These are phyloP conservation scores for Coemansia guatemalensis DNA, from an alignment of 192 early-diverging fungal species.

Conservation along the genomic window DNA sequence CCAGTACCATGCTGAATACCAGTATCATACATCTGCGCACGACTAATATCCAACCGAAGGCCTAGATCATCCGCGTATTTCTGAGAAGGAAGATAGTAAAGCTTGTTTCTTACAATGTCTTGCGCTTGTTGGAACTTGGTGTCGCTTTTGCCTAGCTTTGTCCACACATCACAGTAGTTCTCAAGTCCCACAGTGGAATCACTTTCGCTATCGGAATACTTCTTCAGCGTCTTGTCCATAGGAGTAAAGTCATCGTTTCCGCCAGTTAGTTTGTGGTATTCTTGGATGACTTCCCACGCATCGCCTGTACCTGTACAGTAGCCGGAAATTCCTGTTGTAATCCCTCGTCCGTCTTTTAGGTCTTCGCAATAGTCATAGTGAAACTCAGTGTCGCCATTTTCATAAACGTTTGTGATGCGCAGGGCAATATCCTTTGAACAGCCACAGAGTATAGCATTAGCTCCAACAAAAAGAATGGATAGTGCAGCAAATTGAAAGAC, in stretches of 20 bases:
- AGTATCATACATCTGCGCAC: conserved; percentile 56
- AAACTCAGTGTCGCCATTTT: conserved; percentile 33
- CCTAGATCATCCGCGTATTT: conserved; percentile 29
- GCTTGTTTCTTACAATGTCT: conserved; percentile 25
- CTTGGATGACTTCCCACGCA: conserved; percentile 50
- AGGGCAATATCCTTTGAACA: conserved; percentile 37
- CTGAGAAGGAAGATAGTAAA: conserved; percentile 49
- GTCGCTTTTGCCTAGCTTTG: conserved; percentile 35
- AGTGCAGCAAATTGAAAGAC: too few relatives aligned
- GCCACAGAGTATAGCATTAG: conserved; percentile 13
- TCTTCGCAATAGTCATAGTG: conserved; percentile 48
- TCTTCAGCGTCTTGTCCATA: conserved; percentile 27
- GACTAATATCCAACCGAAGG: conserved; percentile 30
- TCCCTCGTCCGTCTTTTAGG: conserved; percentile 34
- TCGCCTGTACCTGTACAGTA: conserved; percentile 54
- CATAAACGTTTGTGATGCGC: conserved; percentile 32
- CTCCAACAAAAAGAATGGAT: neutral
- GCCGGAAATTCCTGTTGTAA: conserved; percentile 39
- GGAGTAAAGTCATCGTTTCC: conserved; percentile 35
- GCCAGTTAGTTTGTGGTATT: conserved; percentile 40
- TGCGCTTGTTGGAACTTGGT: conserved; percentile 48
- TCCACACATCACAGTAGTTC: conserved; percentile 54
- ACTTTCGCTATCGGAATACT: conserved; percentile 10
- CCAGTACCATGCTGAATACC: conserved; percentile 47
- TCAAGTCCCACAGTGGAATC: conserved; percentile 40